phyloP scores from a whole-genome alignment of 805 yeast species.

The Ogataea saltuana region DNA sequence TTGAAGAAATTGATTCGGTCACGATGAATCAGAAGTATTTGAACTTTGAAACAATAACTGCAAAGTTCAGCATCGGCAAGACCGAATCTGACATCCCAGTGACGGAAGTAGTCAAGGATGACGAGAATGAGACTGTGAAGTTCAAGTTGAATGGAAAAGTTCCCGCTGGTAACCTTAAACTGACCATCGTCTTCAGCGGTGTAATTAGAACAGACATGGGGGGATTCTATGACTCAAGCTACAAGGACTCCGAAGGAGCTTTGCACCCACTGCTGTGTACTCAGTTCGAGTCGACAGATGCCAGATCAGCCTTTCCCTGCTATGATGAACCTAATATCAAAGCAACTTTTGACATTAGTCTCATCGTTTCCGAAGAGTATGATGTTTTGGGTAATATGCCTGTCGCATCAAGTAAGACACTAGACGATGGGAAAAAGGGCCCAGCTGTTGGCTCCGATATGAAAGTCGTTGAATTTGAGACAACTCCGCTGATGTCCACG shows the following conservation, averaged over 20 bases:
- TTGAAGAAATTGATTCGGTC: constrained; percentile 43
- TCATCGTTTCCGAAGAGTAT: constrained; percentile 36
- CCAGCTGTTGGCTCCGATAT: constrained; percentile 10
- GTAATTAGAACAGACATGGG: constrained; percentile 56
- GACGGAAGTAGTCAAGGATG: constrained; percentile 22
- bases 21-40: constrained; percentile 51
- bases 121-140: constrained; percentile 60
- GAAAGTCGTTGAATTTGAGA: constrained; percentile 40
- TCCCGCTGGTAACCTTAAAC: constrained; percentile 31
- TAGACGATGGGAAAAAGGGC: constrained; percentile 25
- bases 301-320: constrained; percentile 60
- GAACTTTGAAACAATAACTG: constrained; percentile 30
- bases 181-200: constrained; percentile 42
- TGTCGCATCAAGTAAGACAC: constrained; percentile 21
- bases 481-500: constrained; percentile 57
- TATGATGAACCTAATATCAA: constrained; percentile 56
- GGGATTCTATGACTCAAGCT: constrained; percentile 53
- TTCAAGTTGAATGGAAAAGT: constrained; percentile 51
- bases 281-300: constrained; percentile 61
- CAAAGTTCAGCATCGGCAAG: constrained; percentile 23
- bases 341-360: constrained; percentile 54
- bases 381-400: constrained; percentile 53
- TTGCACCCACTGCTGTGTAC: constrained; percentile 47
- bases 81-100: constrained; percentile 31
- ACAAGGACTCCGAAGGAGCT: constrained; percentile 38